phyloP scores from a whole-genome alignment of 2,329 filamentous ascomycete species.

The Zymoseptoria ardabiliae region DNA sequence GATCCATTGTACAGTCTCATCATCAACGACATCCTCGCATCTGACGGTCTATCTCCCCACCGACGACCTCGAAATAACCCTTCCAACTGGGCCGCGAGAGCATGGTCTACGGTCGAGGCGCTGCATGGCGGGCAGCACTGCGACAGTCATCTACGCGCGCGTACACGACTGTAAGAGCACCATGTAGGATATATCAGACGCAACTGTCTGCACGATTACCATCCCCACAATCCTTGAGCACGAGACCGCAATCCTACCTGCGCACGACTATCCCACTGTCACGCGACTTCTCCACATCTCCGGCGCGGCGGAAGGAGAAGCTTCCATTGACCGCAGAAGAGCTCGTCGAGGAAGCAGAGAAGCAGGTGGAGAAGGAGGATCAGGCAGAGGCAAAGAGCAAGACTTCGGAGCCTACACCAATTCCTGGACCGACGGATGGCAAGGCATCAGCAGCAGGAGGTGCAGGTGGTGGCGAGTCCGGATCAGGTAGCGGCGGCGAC shows the following conservation, averaged over 20 bases:
- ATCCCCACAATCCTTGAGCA: constrained; percentile 9
- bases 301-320: constrained; percentile 50
- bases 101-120: constrained; percentile 59
- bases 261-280: constrained; percentile 18
- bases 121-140: constrained; percentile 57
- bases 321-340: constrained; percentile 42
- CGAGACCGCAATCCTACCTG: constrained; percentile 17
- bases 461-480: constrained; percentile 41
- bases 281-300: constrained; percentile 35
- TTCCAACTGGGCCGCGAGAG: constrained; percentile 21
- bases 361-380: constrained; percentile 32
- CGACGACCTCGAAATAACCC: neutral
- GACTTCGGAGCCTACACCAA: constrained; percentile 43
- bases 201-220: constrained; percentile 14
- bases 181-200: constrained; percentile 22
- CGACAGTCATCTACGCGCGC: constrained; percentile 25
- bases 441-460: constrained; percentile 52
- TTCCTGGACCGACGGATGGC: constrained; percentile 48
- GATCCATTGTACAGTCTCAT: neutral
- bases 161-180: constrained; percentile 20
- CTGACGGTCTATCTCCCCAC: too few species aligned
- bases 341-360: constrained; percentile 33
- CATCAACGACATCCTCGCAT: neutral
- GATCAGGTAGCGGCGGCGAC: constrained; percentile 30
- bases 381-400: constrained; percentile 41